A percentile compares a stretch with the other conserved stretches of the same genome.
Conservation (phyloP, 352 stramenopile species). For the Phytopythium kandeliae region DNA sequence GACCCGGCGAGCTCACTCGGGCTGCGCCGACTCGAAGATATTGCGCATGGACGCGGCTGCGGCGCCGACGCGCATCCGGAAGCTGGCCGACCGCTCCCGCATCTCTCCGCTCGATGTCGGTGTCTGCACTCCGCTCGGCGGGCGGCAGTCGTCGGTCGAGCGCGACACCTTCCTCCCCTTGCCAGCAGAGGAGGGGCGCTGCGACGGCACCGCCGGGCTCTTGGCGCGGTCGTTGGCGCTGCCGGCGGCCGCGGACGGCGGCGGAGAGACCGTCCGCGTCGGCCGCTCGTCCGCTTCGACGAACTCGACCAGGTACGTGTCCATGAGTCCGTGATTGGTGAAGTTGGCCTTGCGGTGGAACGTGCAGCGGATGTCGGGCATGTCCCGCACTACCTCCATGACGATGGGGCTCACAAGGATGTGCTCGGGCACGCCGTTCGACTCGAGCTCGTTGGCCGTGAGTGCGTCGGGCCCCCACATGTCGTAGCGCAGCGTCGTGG, state of each 20-base stretch:
- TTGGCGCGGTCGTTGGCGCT: no score
- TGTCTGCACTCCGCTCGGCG: not conserved
- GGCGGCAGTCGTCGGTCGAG: not conserved
- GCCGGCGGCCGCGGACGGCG: no score
- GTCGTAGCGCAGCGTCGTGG: constrained; percentile 82
- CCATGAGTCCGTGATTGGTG: constrained; percentile 78
- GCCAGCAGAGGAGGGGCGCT: not conserved
- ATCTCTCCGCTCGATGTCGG: no score
- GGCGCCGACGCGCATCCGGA: constrained; percentile 3
- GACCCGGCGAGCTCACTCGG: no score
- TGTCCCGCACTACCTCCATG: constrained; percentile 78
- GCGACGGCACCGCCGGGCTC: not conserved
- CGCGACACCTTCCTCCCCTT: not conserved
- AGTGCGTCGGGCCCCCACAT: constrained; percentile 85
- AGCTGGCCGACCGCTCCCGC: constrained; percentile 1
- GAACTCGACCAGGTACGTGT: constrained; percentile 82
- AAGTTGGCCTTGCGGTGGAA: constrained; percentile 81
- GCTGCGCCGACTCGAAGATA: not conserved
- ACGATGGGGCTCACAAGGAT: constrained; percentile 78
- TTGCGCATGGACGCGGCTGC: constrained; percentile 3
- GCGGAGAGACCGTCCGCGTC: not conserved
- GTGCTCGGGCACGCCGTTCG: constrained; percentile 73
- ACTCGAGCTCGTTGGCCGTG: constrained; percentile 85
- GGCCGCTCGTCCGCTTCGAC: constrained; percentile 30
- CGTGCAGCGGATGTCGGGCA: constrained; percentile 77